phyloP scores from a whole-genome alignment of 2,329 filamentous ascomycete genomes.

The Paecilomyces dactylethromorphus region DNA sequence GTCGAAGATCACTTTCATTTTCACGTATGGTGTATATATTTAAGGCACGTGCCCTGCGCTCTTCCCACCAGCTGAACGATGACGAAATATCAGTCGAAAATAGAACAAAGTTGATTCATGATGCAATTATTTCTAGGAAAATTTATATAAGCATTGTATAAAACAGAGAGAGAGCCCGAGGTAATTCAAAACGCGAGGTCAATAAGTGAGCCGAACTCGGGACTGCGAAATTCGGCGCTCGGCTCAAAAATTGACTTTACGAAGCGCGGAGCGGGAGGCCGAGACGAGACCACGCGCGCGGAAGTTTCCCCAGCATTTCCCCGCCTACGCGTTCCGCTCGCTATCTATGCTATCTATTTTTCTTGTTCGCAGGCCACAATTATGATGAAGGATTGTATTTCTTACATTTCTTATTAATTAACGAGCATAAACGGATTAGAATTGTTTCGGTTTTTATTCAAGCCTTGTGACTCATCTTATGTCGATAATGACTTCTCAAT shows the following conservation, averaged over 20 bases:
- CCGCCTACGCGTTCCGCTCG: background rate
- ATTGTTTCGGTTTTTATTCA: background rate
- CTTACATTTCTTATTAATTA: background rate
- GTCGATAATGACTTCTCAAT: background rate
- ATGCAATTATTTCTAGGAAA: too few relatives aligned
- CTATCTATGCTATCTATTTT: background rate
- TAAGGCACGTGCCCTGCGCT: too few relatives aligned
- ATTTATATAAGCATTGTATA: too few relatives aligned
- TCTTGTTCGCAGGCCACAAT: background rate
- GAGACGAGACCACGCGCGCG: background rate
- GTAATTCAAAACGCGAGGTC: too few relatives aligned
- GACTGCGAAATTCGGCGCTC: background rate
- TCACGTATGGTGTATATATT: too few relatives aligned
- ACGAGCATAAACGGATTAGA: background rate
- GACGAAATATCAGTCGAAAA: background rate
- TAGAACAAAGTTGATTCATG: too few relatives aligned
- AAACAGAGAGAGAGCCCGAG: too few relatives aligned
- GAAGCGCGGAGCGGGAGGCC: background rate
- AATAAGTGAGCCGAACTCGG: background rate
- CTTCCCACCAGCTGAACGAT: background rate
- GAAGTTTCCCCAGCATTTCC: background rate
- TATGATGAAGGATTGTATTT: background rate
- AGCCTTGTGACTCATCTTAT: background rate
- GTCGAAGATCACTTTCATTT: too few relatives aligned
- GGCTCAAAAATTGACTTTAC: background rate